Evolutionary conservation across 225 moss, liverwort and hornwort species (phyloP), one percentile per base, ranked within the genome.

Genomic region (Marchantia paleacea): DNA sequence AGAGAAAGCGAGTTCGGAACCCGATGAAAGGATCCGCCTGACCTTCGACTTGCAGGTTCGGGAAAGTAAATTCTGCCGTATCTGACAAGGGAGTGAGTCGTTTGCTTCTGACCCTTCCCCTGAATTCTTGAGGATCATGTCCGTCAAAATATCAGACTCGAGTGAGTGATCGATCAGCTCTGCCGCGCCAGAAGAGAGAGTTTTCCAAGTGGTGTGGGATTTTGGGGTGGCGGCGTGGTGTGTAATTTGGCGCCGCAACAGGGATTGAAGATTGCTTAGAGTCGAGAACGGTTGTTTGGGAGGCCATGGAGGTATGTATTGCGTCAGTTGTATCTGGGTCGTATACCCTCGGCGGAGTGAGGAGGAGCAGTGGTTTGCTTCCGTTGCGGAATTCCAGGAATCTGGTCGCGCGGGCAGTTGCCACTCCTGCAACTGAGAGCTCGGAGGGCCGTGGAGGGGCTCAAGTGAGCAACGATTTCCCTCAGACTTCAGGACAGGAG

Each of bases 381-480:
- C 29, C 52, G 6, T 25, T 79, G 19, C 55, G 69, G 28, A 69
- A 39, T 70, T 55, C 52, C 15, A 19, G 53, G 52, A 7, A 18
- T 52, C 14, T 70, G 51, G 30, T 54, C 5, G 47, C 75, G 55
- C 83, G 76, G 26, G 83, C 79, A 31, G 79, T 69, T 62, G 71
- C 71, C 75, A 84, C 61, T 67, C 73, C 86, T 39, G 77, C 64
- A 39, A 62, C 55, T 63, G 73, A 82, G 68, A 73, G 39, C 51
- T 76, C 57, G 55, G 52, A 71, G 15, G 54, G 20, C 18, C 26
- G 70, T 10, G 81, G 61, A 62, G 30, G 65, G 68, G 76, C 15
- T 76, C 76, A 28, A 18, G 26, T 16, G 14, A 52, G 58, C 74
- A 68, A 76, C 47, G 81, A 55, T 13, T 61, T 24, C 15, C 26